A percentile compares a stretch with the other conserved stretches of the same genome.
phyloP scores from a whole-genome alignment of 176 grass and related monocot species.

The Rhynchospora tenuis region DNA sequence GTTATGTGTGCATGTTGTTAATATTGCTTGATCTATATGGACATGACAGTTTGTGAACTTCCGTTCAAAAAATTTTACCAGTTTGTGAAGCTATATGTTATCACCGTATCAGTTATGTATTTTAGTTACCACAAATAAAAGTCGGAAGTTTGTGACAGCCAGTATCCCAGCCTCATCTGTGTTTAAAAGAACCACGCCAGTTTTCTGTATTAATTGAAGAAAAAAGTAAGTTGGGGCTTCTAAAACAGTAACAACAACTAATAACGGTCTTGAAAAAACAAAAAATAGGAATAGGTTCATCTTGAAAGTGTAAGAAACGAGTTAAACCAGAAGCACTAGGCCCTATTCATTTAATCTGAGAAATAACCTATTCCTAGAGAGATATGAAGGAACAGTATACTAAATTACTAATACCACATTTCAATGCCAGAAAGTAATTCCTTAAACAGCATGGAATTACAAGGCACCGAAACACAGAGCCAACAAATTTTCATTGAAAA shows the following conservation, averaged over 20 bases:
- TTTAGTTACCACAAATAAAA: conserved; percentile 80
- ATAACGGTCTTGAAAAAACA: not conserved
- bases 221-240: not conserved
- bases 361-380: not conserved
- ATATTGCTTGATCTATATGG: not conserved
- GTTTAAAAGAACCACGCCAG: conserved; percentile 49
- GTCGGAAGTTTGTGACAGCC: conserved; percentile 79
- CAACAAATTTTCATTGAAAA: not conserved
- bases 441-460: not conserved
- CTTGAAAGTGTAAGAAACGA: not conserved
- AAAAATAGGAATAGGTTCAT: not conserved
- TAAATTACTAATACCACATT: not conserved
- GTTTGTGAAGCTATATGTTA: not conserved
- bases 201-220: conserved; percentile 7
- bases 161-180: conserved; percentile 52
- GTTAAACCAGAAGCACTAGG: not conserved
- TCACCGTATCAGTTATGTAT: conserved; percentile 9
- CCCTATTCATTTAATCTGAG: not conserved
- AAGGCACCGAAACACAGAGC: not conserved
- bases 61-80: not conserved
- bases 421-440: not conserved
- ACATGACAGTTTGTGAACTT: not conserved
- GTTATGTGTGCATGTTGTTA: not conserved
- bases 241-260: conserved; percentile 3
- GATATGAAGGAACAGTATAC: not conserved